Base-by-base conservation (phyloP, 148 eudicot species). In the Gaultheria prostrata region DNA sequence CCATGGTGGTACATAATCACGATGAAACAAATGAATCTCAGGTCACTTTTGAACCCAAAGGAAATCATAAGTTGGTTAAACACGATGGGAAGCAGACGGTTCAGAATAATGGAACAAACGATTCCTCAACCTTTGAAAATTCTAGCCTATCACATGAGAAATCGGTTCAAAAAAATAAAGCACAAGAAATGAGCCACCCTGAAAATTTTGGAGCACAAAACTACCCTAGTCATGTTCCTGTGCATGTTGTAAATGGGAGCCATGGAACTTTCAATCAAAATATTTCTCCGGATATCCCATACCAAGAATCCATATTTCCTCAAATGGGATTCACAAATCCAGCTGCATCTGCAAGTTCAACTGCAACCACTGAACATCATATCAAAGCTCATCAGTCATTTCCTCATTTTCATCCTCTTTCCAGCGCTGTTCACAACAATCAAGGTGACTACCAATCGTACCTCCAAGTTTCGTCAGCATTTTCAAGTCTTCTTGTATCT, bases 181-280 rank as follows among this genome's bases (percentile, higher is more conserved):
- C 63, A 71, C 56, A 78, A 78, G 87, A 86, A 67, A 54, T 14
- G 80, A 61, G 67, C 18, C 85, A 86, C 76, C 69, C 90, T 78
- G 84, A 86, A 82, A 69, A 50, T 83, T 67, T 75, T 81, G 84
- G 80, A 45, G 69, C 80, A 53, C 88, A 91, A 73, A 86, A 80
- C 81, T 92, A 88, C 67, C 97, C 98, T 17, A 89, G 93, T 85
- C 95, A 93, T 82, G 95, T 91, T 80, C 93, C 95, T 20, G 93
- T 97, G 80, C 99, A 94, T 51, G 91, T 97, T 86, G 91, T 97
- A 80, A 95, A 92, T 87, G 95, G 92, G 77, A 94, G 85, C 88
- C 83, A 79, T 67, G 92, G 87, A 83, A 80, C 86, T 84, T 84
- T 85, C 83, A 86, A 87, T 72, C 85, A 86, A 30, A 86, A 83